Evolutionary conservation across 78 protist species (phyloP).

Genomic region (Chrysochromulina tobinii): DNA sequence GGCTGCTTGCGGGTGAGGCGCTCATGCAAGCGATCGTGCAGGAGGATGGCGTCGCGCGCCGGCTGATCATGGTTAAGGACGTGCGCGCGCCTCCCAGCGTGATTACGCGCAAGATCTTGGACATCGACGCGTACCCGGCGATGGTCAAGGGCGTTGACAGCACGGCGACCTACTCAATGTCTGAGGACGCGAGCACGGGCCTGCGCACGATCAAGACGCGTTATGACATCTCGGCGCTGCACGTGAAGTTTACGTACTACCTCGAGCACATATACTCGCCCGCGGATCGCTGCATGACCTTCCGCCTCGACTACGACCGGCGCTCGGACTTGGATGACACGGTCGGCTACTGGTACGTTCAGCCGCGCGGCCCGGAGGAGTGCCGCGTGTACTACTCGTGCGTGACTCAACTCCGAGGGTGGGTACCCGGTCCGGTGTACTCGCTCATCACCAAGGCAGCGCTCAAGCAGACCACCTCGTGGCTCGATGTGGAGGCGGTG

Average conservation of each 20-base stretch:
- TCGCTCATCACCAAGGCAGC: neutral
- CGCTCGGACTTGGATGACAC: constrained; percentile 15
- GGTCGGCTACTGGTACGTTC: constrained; percentile 21
- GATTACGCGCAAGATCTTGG: neutral
- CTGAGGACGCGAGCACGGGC: no score
- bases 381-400: constrained; percentile 25
- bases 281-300: neutral
- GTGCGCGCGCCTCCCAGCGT: neutral
- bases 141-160: constrained; percentile 1
- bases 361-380: neutral
- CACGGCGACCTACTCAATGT: neutral
- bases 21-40: neutral
- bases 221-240: no score
- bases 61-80: neutral
- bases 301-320: neutral
- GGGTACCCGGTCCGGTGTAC: constrained; percentile 20
- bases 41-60: neutral
- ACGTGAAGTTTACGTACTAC: no score
- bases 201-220: no score
- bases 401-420: neutral
- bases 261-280: neutral
- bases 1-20: neutral
- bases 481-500: no score
- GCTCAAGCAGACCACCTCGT: neutral
- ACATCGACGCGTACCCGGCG: neutral